A percentile compares a stretch with the other conserved stretches of the same genome.
phyloP scores from a whole-genome alignment of 331 rosid genomes.

The Acacia pycnantha region DNA sequence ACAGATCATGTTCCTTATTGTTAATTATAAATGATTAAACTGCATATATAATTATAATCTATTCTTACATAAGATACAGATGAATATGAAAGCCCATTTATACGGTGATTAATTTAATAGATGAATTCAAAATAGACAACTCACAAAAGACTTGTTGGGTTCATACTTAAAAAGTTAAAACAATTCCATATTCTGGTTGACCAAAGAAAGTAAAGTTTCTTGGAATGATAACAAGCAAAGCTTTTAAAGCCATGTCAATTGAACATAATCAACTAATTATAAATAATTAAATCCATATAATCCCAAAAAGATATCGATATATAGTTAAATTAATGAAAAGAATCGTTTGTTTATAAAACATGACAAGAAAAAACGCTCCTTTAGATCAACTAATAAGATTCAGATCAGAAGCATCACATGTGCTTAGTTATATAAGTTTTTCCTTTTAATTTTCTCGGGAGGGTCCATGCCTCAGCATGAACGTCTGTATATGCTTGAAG shows the following conservation, averaged over 20 bases:
- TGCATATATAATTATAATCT: conserved; percentile 1
- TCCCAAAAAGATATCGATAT: conserved; percentile 41
- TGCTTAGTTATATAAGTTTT: conserved; percentile 35
- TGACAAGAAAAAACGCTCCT: not conserved
- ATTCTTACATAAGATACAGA: not conserved
- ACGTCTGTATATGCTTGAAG: not conserved
- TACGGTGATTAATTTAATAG: conserved; percentile 17
- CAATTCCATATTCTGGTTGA: conserved; percentile 18
- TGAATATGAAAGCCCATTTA: conserved; percentile 2
- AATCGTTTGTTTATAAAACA: conserved; percentile 27
- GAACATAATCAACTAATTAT: conserved; percentile 28
- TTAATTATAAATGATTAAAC: conserved; percentile 7
- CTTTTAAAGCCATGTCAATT: conserved; percentile 25
- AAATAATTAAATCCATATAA: conserved; percentile 12
- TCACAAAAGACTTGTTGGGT: not conserved
- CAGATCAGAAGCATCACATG: conserved; percentile 52
- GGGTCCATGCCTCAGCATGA: conserved; percentile 20
- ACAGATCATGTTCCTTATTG: not conserved
- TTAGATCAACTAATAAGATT: conserved; percentile 12
- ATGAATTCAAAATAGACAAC: conserved; percentile 17
- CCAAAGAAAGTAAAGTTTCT: conserved; percentile 42
- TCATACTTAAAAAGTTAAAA: not conserved
- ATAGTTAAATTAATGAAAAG: conserved; percentile 30
- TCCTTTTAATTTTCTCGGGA: conserved; percentile 26
- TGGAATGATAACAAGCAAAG: conserved; percentile 33